Evolutionary conservation across 2,329 filamentous ascomycete genomes (phyloP).

Genomic region (Ophiostoma quercus): DNA sequence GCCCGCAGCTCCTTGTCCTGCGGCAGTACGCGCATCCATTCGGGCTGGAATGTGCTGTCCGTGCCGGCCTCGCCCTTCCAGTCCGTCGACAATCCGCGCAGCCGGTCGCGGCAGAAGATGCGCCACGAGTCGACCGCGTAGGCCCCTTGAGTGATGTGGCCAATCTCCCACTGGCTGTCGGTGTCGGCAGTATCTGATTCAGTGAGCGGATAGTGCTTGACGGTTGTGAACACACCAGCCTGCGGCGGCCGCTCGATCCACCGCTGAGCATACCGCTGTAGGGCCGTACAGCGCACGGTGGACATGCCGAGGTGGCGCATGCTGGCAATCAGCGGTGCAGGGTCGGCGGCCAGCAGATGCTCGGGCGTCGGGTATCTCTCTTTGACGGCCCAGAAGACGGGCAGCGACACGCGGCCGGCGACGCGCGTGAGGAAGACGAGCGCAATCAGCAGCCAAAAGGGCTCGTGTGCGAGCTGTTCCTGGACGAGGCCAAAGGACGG

Average conservation of each 20-base stretch:
- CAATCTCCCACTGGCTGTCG: conserved; percentile 69
- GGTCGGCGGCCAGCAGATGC: conserved; percentile 54
- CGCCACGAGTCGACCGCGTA: conserved; percentile 89
- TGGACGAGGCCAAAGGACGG: conserved; percentile 73
- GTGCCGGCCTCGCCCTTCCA: conserved; percentile 53
- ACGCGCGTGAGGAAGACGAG: conserved; percentile 84
- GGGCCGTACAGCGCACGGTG: conserved; percentile 58
- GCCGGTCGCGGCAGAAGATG: conserved; percentile 80
- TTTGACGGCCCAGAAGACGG: conserved; percentile 66
- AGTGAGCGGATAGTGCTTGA: conserved; percentile 42
- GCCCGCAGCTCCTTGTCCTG: conserved; percentile 84
- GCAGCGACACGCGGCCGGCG: conserved; percentile 66
- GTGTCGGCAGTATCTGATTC: neutral
- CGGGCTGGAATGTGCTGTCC: conserved; percentile 51
- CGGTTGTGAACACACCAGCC: conserved; percentile 50
- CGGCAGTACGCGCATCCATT: conserved; percentile 84
- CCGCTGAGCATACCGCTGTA: conserved; percentile 63
- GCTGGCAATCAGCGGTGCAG: conserved; percentile 51
- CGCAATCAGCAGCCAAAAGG: conserved; percentile 75
- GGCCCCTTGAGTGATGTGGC: conserved; percentile 72
- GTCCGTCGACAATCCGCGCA: conserved; percentile 60
- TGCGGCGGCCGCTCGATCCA: conserved; percentile 63
- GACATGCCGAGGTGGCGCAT: conserved; percentile 69
- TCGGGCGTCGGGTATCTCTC: conserved; percentile 58
- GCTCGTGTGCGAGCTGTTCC: conserved; percentile 67